phyloP scores from a whole-genome alignment of 495 filamentous ascomycete genomes.

The Evernia prunastri region DNA sequence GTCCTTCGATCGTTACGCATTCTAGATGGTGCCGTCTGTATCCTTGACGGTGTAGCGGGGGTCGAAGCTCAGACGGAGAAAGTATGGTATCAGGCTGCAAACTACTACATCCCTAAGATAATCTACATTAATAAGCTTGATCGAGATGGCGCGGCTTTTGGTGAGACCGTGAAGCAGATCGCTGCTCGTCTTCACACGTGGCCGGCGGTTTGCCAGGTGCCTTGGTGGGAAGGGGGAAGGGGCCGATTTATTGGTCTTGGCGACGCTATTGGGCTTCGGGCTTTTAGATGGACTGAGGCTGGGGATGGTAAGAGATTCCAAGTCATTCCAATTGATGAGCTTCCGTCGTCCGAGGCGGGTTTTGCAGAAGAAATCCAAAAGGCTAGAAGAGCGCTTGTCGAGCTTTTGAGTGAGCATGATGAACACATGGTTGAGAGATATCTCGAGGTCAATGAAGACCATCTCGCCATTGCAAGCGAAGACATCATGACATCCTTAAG shows the following conservation, averaged over 20 bases:
- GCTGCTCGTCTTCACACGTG: constrained; percentile 70
- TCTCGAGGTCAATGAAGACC: constrained; percentile 67
- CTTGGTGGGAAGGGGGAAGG: constrained; percentile 74
- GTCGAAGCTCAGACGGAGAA: constrained; percentile 98
- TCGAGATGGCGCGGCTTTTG: constrained; percentile 87
- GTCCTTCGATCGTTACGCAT: constrained; percentile 89
- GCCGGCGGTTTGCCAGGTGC: constrained; percentile 91
- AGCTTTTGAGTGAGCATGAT: constrained; percentile 80
- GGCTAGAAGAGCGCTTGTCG: constrained; percentile 72
- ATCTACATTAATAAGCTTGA: constrained; percentile 96
- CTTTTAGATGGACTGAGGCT: constrained; percentile 49
- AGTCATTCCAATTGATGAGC: constrained; percentile 41
- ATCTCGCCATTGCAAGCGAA: constrained; percentile 53
- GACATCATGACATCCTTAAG: constrained; percentile 70
- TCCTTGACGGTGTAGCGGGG: constrained; percentile 92
- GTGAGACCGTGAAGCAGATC: constrained; percentile 76
- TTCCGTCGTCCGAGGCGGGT: constrained; percentile 45
- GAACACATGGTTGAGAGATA: constrained; percentile 79
- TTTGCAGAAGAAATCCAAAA: constrained; percentile 65
- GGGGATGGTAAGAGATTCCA: constrained; percentile 61
- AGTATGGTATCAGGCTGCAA: constrained; percentile 86
- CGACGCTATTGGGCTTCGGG: constrained; percentile 63
- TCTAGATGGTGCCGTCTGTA: constrained; percentile 90
- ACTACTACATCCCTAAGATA: constrained; percentile 77
- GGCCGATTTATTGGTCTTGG: constrained; percentile 74